Percentiles rank a stretch among this genome's conserved stretches.
Conservation (phyloP, 192 early-diverging fungal species). For the Oehlia diaphana region DNA sequence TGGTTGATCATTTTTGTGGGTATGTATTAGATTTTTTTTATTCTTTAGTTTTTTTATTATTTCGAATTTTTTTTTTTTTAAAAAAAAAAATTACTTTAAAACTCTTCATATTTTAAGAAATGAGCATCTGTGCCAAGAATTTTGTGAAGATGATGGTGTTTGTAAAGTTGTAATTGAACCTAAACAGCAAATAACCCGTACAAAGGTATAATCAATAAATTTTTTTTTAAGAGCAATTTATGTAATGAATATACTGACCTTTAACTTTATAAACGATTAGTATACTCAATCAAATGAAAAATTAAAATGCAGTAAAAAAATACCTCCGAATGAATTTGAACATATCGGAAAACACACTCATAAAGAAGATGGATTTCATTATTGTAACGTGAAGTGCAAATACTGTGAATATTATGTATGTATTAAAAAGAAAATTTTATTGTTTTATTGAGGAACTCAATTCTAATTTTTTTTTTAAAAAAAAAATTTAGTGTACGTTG, state of each 20-base stretch:
- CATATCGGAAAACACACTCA: slow-evolving; percentile 14
- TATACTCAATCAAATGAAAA: neutral
- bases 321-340: slow-evolving; percentile 15
- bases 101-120: neutral
- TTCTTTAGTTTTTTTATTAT: neutral
- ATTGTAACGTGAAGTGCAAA: slow-evolving; percentile 6
- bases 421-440: neutral
- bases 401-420: slow-evolving; percentile 26
- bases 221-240: no score
- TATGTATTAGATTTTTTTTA: neutral
- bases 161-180: slow-evolving; percentile 22
- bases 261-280: no score
- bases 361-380: slow-evolving; percentile 14
- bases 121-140: slow-evolving; percentile 29
- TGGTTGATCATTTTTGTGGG: slow-evolving; percentile 25
- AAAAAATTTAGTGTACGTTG: slow-evolving; percentile 2
- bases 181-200: slow-evolving; percentile 1
- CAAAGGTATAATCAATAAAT: neutral
- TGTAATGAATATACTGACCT: no score
- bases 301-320: slow-evolving; percentile 15
- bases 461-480: no score
- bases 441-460: neutral
- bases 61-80: neutral
- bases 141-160: slow-evolving; percentile 25
- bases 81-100: no score